phyloP scores from a whole-genome alignment of 495 filamentous ascomycete genomes.

The Ramalina intermedia region DNA sequence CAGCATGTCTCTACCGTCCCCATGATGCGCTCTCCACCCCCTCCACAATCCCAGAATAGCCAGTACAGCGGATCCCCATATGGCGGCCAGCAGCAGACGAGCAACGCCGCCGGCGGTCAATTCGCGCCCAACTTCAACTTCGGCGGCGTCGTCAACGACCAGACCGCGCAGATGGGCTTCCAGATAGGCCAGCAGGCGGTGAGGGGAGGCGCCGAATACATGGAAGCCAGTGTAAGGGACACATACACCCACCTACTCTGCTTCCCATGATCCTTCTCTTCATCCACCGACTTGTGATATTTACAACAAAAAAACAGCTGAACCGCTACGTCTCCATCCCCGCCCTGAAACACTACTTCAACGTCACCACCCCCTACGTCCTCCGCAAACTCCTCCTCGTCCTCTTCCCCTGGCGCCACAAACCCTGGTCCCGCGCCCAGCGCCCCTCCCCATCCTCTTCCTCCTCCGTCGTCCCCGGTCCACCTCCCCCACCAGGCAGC shows the following conservation, averaged over 20 bases:
- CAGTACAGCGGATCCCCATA: conserved; percentile 61
- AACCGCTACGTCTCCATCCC: conserved; percentile 87
- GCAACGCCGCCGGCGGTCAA: conserved; percentile 34
- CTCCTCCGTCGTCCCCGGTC: conserved; percentile 18
- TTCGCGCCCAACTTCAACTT: conserved; percentile 65
- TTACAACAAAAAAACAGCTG: conserved; percentile 37
- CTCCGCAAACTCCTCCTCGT: conserved; percentile 74
- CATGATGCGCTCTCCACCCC: conserved; percentile 94
- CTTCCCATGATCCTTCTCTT: not conserved
- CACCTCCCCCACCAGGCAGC: conserved; percentile 20
- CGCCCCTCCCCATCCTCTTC: conserved; percentile 28
- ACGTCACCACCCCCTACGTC: conserved; percentile 86
- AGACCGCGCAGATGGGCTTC: conserved; percentile 89
- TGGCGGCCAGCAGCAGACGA: conserved; percentile 27
- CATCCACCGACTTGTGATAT: not conserved
- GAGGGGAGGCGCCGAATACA: conserved; percentile 73
- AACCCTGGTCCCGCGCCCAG: conserved; percentile 80
- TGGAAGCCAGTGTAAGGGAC: conserved; percentile 71
- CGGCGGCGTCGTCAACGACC: conserved; percentile 85
- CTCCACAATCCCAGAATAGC: conserved; percentile 60
- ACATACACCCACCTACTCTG: not conserved
- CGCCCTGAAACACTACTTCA: conserved; percentile 93
- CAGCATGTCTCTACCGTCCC: conserved; percentile 98
- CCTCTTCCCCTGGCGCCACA: conserved; percentile 93
- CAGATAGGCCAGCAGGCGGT: conserved; percentile 88